Evolutionary conservation across 257 asterid species (phyloP).

Genomic region (Leptodermis oblonga): DNA sequence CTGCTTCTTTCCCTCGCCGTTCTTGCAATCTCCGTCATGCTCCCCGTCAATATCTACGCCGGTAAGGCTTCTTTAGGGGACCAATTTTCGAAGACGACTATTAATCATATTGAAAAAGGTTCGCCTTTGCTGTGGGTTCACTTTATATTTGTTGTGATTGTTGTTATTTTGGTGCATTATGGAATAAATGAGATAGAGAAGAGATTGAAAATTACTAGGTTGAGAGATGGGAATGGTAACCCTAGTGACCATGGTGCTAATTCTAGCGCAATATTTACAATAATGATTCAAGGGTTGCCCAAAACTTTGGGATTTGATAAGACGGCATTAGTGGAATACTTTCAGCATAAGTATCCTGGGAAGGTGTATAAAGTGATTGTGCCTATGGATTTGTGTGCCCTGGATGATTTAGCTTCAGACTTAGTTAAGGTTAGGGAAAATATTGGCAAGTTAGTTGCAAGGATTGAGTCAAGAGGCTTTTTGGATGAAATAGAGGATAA

Average conservation of each 20-base stretch:
- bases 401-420: slow-evolving; percentile 90
- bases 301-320: slow-evolving; percentile 72
- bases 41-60: slow-evolving; percentile 74
- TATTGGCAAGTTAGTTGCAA: slow-evolving; percentile 58
- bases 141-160: slow-evolving; percentile 71
- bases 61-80: slow-evolving; percentile 72
- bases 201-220: slow-evolving; percentile 70
- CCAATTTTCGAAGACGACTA: slow-evolving; percentile 84
- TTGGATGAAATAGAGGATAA: slow-evolving; percentile 43
- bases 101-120: slow-evolving; percentile 77
- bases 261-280: slow-evolving; percentile 75
- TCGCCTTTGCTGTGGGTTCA: slow-evolving; percentile 92
- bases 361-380: slow-evolving; percentile 73
- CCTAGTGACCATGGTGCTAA: slow-evolving; percentile 60
- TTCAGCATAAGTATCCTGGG: slow-evolving; percentile 85
- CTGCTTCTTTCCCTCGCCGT: slow-evolving; percentile 61
- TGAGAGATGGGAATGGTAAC: slow-evolving; percentile 80
- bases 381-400: slow-evolving; percentile 95
- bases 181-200: slow-evolving; percentile 72
- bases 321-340: slow-evolving; percentile 72
- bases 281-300: slow-evolving; percentile 87
- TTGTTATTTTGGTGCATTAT: slow-evolving; percentile 67
- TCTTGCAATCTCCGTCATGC: slow-evolving; percentile 55
- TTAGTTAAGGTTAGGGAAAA: slow-evolving; percentile 79
- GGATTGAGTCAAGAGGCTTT: slow-evolving; percentile 64